Base-by-base conservation (phyloP, 2,329 filamentous ascomycete species). In the Colletotrichum eremochloae region DNA sequence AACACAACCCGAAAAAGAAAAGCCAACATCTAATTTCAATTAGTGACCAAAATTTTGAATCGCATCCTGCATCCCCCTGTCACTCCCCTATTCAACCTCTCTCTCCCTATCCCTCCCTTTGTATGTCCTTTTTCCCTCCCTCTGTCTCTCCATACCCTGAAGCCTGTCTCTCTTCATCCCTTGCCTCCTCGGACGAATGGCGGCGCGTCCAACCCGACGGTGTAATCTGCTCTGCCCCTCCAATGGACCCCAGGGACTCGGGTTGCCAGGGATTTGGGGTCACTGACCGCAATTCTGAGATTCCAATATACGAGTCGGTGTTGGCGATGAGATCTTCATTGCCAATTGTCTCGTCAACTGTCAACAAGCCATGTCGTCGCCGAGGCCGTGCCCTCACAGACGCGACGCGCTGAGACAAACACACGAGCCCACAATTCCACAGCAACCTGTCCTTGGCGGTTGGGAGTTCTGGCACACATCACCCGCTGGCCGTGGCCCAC, bases 211-310 rank as follows among this genome's bases (percentile, higher is more conserved):
- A 72, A 68, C 56, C 38, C 18, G 40, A 40, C 67, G 56, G 48
- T 60, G 70, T 70, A 70, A 72, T 72, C 66, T 72, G 55, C 66
- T 72, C 55, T 65, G 70, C 66, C 70, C 66, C 68, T 71, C 68
- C 67, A 65, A 56, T n/a, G 46, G 66, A 38, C 61, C 70, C 61
- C 64, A 24, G 46, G 60, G 29, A 42, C 67, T 50, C 33, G 52
- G n/a, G 38, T 42, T 15, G 5, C 40, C 36, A 42, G 38, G 36
- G 38, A 42, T n/a, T 42, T 14, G 62, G 67, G 29, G 62, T 65
- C 68, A 46, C 61, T 67, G 61, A 61, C 60, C 63, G 60, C 62
- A 56, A 55, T 44, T 64, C 18, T 36, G 14, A 42, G 48, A 57
- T 60, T 56, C n/a, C 42, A 48, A 18, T 48, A 58, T 36, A 63